phyloP scores from a whole-genome alignment of 2,329 filamentous ascomycete genomes.

The Aspergillus latus region DNA sequence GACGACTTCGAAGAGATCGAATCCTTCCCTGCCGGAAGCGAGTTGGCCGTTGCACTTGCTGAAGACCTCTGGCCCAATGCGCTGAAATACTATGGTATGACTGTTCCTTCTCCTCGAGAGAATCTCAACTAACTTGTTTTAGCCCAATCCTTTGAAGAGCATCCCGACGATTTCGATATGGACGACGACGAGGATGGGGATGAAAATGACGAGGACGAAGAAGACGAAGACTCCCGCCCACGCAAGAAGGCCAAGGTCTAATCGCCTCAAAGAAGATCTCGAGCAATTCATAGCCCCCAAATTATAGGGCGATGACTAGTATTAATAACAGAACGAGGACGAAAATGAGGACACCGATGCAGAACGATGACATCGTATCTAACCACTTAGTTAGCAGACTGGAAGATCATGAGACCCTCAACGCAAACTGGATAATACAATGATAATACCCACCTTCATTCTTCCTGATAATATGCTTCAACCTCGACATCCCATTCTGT shows the following conservation, averaged over 20 bases:
- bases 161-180: conserved; percentile 70
- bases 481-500: conserved; percentile 80
- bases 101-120: background rate
- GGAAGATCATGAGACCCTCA: background rate
- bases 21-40: conserved; percentile 84
- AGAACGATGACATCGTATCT: conserved; percentile 79
- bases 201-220: conserved; percentile 46
- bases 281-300: conserved; percentile 13
- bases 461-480: conserved; percentile 77
- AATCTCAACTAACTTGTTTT: conserved; percentile 38
- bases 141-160: conserved; percentile 69
- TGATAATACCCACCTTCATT: conserved; percentile 74
- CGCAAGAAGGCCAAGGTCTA: conserved; percentile 43
- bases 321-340: conserved; percentile 84
- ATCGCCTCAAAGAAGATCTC: conserved; percentile 14
- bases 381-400: conserved; percentile 28
- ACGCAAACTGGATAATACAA: conserved; percentile 10
- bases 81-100: conserved; percentile 85
- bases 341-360: conserved; percentile 83
- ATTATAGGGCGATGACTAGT: conserved; percentile 62
- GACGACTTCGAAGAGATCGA: conserved; percentile 70
- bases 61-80: conserved; percentile 89
- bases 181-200: conserved; percentile 57
- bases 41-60: conserved; percentile 73
- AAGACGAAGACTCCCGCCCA: conserved; percentile 52